Percentiles rank a stretch among this genome's conserved stretches.
phyloP scores from a whole-genome alignment of 2,329 filamentous ascomycete species.

The Diaporthe destruens region DNA sequence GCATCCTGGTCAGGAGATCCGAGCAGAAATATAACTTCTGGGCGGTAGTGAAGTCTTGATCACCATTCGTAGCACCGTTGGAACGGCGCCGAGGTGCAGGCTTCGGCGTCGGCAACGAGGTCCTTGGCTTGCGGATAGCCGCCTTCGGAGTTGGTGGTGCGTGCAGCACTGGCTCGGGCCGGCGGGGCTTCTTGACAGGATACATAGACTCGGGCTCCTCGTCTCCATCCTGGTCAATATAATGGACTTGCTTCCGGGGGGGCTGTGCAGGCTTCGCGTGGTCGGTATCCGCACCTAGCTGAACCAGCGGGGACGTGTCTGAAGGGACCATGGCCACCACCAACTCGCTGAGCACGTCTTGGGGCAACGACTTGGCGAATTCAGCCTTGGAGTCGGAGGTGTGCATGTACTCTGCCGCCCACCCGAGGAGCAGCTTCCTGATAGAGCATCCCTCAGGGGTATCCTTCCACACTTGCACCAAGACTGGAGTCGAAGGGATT shows the following conservation, averaged over 20 bases:
- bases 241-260: conserved; percentile 62
- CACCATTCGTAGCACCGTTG: conserved; percentile 46
- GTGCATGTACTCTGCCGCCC: conserved; percentile 74
- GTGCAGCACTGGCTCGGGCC: conserved; percentile 51
- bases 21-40: conserved; percentile 70
- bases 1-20: conserved; percentile 70
- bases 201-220: conserved; percentile 54
- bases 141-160: conserved; percentile 43
- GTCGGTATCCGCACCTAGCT: conserved; percentile 46
- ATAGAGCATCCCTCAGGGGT: conserved; percentile 72
- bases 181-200: conserved; percentile 58
- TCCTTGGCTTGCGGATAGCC: conserved; percentile 35
- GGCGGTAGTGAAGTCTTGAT: conserved; percentile 51
- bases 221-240: conserved; percentile 58
- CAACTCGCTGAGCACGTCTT: conserved; percentile 72
- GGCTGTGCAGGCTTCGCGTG: conserved; percentile 41
- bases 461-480: conserved; percentile 73
- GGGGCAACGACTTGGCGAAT: conserved; percentile 71
- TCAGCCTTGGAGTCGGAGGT: conserved; percentile 67
- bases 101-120: conserved; percentile 44
- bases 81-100: conserved; percentile 49
- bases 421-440: conserved; percentile 68
- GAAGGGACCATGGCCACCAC: conserved; percentile 72
- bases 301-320: conserved; percentile 55
- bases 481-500: conserved; percentile 70